A percentile compares a stretch with the other conserved stretches of the same genome.
These are phyloP conservation scores for Mallotus repandus DNA, from an alignment of 441 rosid species.

Conservation along the genomic window DNA sequence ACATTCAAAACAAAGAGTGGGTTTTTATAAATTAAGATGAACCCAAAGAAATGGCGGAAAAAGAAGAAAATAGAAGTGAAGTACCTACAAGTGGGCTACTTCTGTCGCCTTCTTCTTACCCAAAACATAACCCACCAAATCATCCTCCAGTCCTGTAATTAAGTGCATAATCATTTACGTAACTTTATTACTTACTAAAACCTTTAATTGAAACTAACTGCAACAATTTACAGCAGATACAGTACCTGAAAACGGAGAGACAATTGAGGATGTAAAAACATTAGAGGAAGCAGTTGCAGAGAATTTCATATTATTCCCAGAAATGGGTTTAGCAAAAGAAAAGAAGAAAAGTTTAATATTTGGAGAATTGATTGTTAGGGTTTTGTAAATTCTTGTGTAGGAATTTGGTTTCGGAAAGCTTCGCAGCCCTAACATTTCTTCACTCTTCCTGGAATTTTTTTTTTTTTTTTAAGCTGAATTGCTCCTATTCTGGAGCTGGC, in stretches of 20 bases:
- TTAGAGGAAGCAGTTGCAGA: slow-evolving; percentile 3
- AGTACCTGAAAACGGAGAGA: slow-evolving; percentile 19
- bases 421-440: slow-evolving; percentile 8
- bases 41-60: neutral
- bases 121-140: slow-evolving; percentile 64
- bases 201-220: neutral
- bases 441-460: neutral
- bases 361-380: neutral
- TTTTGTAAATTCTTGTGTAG: neutral
- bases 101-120: slow-evolving; percentile 92
- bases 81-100: slow-evolving; percentile 82
- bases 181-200: neutral
- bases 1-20: neutral
- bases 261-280: slow-evolving; percentile 1
- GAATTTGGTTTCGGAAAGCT: slow-evolving; percentile 3
- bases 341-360: neutral
- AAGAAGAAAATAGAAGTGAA: neutral
- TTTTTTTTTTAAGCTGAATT: neutral
- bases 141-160: slow-evolving; percentile 65
- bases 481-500: too few species aligned
- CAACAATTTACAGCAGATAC: neutral
- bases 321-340: neutral
- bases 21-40: neutral
- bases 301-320: neutral
- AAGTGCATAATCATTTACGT: neutral